Base-by-base conservation (phyloP, 1,139 yeast species). In the Geotrichum australiense region DNA sequence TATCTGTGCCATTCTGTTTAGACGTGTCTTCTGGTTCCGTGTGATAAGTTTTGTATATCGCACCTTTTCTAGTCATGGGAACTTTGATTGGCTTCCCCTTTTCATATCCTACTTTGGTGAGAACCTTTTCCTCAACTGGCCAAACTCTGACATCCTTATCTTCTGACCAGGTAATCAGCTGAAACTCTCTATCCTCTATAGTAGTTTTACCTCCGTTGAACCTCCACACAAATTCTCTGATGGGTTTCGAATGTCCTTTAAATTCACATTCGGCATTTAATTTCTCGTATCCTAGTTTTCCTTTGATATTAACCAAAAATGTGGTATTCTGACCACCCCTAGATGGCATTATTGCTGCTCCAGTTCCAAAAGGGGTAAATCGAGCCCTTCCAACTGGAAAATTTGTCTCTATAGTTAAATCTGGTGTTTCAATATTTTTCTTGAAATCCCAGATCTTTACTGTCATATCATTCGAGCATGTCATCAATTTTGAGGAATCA, bases 321-420 rank as follows among this genome's bases (percentile, higher is more conserved):
- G 87, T 70, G 0, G 87, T 71, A 59, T 91, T 79, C 18, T 73
- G 70, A 2, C 97, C 97, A 0, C 94, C 96, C 42, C 94, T 65
- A 42, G 83, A 67, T 0, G 98, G 98, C 86, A 87, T 83, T 3
- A 91, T 75, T 10, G 93, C 85, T 57, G 91, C 83, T n/a, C 91
- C 95, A 19, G 72, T 68, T 0, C 97, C 97, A 66, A 87, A 86
- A 0, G 98, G 98, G 23, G 89, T 65, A 45, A 80, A 78, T 37
- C 97, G 66, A 0, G 97, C 94, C 50, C 95, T 70, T 63, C 94
- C 79, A 1, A 91, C 84, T 0, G 97, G 96, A 57, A 80, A 89
- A 37, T 74, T 83, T 0, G 96, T 78, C 14, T 70, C 61, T 0
- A 91, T 73, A 0, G 82, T 74, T 32, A 75, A 74, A 5, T 71